Percentiles rank a stretch among this genome's conserved stretches.
phyloP scores from a whole-genome alignment of 352 stramenopile species.

The Thalassiosira livingstoniorum region DNA sequence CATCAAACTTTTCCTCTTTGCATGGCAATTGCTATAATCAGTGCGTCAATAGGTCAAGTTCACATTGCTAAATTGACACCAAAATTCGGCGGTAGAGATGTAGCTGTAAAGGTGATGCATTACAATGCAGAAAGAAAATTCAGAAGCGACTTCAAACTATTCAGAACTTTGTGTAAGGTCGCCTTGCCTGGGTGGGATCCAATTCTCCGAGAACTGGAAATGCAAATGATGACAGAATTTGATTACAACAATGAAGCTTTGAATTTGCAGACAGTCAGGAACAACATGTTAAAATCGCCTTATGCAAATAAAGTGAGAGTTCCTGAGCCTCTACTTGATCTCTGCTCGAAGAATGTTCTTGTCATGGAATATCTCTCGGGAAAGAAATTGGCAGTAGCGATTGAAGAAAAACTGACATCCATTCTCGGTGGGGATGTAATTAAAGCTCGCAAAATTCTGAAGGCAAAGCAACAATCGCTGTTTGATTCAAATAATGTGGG shows the following conservation, averaged over 20 bases:
- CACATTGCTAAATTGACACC: conserved; percentile 68
- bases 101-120: conserved; percentile 75
- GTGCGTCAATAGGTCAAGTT: conserved; percentile 85
- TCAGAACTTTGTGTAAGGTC: conserved; percentile 70
- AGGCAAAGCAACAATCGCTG: conserved; percentile 50
- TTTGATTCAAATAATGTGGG: conserved; percentile 13
- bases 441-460: conserved; percentile 51
- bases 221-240: conserved; percentile 78
- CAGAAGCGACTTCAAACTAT: conserved; percentile 72
- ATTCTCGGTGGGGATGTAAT: conserved; percentile 53
- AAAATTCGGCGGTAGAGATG: conserved; percentile 31
- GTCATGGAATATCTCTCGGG: conserved; percentile 79
- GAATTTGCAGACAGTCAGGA: conserved; percentile 57
- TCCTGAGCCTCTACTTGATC: conserved; percentile 54
- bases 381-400: conserved; percentile 65
- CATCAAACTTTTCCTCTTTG: conserved; percentile 83
- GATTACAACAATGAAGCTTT: conserved; percentile 75
- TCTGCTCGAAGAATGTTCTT: conserved; percentile 70
- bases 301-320: conserved; percentile 63
- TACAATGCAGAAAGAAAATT: conserved; percentile 66
- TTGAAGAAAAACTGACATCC: conserved; percentile 58
- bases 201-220: conserved; percentile 69
- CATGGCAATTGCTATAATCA: too few relatives aligned
- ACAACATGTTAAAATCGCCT: conserved; percentile 60
- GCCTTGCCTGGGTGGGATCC: conserved; percentile 70